Evolutionary conservation across 2,329 filamentous ascomycete species (phyloP).

Genomic region (Truncatella angustata): DNA sequence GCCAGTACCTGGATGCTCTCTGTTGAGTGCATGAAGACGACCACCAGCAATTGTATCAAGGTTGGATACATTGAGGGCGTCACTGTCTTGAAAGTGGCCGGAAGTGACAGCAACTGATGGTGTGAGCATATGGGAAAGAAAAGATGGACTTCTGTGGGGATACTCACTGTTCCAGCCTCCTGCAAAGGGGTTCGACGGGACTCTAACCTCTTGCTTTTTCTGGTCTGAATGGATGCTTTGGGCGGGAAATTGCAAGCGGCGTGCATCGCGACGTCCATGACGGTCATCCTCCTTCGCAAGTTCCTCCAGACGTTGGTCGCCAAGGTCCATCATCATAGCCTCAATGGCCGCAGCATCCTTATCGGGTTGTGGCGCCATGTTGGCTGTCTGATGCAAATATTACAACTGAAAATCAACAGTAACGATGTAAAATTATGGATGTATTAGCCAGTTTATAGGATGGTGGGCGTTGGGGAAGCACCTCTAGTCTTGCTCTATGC

Average conservation of each 20-base stretch:
- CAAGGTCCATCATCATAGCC: slow-evolving; percentile 8
- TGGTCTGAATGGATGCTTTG: neutral
- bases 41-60: slow-evolving; percentile 4
- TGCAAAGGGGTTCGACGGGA: neutral
- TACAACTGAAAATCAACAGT: too few species aligned
- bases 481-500: too few species aligned
- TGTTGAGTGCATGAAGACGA: neutral
- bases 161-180: slow-evolving; percentile 4
- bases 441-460: too few species aligned
- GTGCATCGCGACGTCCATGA: neutral
- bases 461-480: too few species aligned
- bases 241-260: neutral
- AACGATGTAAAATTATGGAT: too few species aligned
- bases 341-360: slow-evolving; percentile 18
- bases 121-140: neutral
- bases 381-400: too few species aligned
- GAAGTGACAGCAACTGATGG: slow-evolving; percentile 1
- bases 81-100: neutral
- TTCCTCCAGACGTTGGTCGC: neutral
- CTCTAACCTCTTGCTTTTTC: neutral
- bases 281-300: neutral
- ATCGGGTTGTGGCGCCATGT: neutral
- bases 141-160: neutral
- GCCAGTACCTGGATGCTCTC: neutral
- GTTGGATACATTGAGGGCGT: neutral